Conservation (phyloP, 1,284 basidiomycete genomes). For the Moesziomyces antarcticus region DNA sequence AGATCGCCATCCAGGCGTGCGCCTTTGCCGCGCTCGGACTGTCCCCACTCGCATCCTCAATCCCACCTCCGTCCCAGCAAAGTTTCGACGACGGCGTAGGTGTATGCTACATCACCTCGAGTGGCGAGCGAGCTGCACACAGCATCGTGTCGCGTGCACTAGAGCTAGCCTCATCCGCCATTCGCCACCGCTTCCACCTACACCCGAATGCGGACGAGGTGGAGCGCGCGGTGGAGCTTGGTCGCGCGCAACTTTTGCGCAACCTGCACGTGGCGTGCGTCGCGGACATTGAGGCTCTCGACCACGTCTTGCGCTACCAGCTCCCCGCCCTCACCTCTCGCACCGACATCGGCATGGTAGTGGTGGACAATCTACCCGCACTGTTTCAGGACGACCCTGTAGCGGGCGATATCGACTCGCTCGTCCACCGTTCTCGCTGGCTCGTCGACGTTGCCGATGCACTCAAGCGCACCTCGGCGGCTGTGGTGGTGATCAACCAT, state of each 20-base stretch:
- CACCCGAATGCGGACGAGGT: slow-evolving; percentile 4
- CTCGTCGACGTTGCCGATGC: slow-evolving; percentile 44
- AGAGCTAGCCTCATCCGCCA: slow-evolving; percentile 14
- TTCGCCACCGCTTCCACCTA: slow-evolving; percentile 8
- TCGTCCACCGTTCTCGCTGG: slow-evolving; percentile 31
- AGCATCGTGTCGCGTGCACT: slow-evolving; percentile 30
- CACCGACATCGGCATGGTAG: slow-evolving; percentile 33
- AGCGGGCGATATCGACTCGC: slow-evolving; percentile 24
- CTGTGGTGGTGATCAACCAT: slow-evolving; percentile 55
- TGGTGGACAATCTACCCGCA: slow-evolving; percentile 54
- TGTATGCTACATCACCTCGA: slow-evolving; percentile 40
- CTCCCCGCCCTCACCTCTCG: slow-evolving; percentile 41
- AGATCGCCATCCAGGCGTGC: slow-evolving; percentile 49
- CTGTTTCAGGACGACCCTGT: slow-evolving; percentile 55
- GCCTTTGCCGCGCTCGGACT: slow-evolving; percentile 49
- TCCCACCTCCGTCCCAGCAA: background rate
- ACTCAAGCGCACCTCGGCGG: slow-evolving; percentile 19
- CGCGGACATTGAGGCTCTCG: slow-evolving; percentile 35
- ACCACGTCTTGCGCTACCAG: slow-evolving; percentile 56
- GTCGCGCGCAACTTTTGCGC: slow-evolving; percentile 15
- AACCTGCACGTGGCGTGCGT: slow-evolving; percentile 45
- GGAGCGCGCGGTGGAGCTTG: slow-evolving; percentile 19
- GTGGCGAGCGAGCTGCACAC: slow-evolving; percentile 30
- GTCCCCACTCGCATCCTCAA: slow-evolving; percentile 1
- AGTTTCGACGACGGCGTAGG: slow-evolving; percentile 1